Percentiles rank a stretch among this genome's conserved stretches.
Evolutionary conservation across 768 basidiomycete genomes (phyloP).

Genomic region (Psilocybe subaeruginosa): DNA sequence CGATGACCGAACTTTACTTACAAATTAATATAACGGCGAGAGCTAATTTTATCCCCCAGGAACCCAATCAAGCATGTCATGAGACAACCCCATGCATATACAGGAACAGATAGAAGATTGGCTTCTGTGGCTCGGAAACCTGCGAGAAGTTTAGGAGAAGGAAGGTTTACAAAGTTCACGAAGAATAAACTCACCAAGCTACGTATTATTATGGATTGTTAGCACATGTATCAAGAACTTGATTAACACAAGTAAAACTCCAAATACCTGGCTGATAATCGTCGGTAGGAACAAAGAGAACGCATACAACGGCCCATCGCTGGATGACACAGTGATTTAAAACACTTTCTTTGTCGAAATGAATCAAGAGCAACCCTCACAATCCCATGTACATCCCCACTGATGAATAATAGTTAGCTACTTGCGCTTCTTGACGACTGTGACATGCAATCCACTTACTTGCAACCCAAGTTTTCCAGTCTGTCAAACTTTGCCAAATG

Average conservation of each 20-base stretch:
- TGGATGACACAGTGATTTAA: slow-evolving; percentile 24
- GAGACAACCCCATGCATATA: slow-evolving; percentile 74
- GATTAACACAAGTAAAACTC: too few species aligned
- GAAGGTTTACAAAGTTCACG: neutral
- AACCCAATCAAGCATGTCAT: slow-evolving; percentile 66
- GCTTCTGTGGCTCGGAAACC: slow-evolving; percentile 68
- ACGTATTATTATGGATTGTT: neutral
- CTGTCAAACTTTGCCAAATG: slow-evolving; percentile 60
- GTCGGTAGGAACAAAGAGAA: slow-evolving; percentile 58
- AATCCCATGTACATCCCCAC: slow-evolving; percentile 77
- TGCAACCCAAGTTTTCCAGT: slow-evolving; percentile 76
- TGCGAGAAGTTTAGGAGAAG: slow-evolving; percentile 16
- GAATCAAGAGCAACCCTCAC: slow-evolving; percentile 34
- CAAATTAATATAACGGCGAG: slow-evolving; percentile 64
- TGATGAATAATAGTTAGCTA: slow-evolving; percentile 23
- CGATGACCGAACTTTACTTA: slow-evolving; percentile 29
- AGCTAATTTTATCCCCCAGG: slow-evolving; percentile 61
- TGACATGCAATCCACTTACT: slow-evolving; percentile 43
- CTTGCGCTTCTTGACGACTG: neutral
- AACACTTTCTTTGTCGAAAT: neutral
- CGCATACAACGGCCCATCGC: slow-evolving; percentile 58
- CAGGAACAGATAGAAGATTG: slow-evolving; percentile 77
- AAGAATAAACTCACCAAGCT: slow-evolving; percentile 34
- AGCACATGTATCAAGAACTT: neutral
- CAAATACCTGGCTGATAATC: slow-evolving; percentile 57